phyloP scores from a whole-genome alignment of 768 basidiomycete species.

The Auricularia sp. region DNA sequence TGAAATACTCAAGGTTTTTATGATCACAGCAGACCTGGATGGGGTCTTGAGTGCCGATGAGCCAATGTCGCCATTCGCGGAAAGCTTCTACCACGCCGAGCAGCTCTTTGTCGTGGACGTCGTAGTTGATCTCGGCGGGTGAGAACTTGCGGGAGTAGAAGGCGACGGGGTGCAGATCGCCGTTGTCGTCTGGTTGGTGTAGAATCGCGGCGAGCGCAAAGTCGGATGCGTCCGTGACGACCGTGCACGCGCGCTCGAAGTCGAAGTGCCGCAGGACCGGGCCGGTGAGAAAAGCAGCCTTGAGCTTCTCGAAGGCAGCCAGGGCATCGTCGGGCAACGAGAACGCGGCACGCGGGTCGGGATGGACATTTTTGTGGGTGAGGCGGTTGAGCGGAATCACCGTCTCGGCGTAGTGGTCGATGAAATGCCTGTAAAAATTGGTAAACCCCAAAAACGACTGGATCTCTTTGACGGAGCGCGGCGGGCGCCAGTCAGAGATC shows the following conservation, averaged over 20 bases:
- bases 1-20: conserved; percentile 12
- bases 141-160: conserved; percentile 9
- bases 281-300: conserved; percentile 17
- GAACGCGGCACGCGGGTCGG: conserved; percentile 4
- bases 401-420: conserved; percentile 23
- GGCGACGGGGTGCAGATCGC: conserved; percentile 26
- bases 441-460: conserved; percentile 12
- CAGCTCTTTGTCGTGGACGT: no score
- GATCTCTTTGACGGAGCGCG: conserved; percentile 19
- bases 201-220: conserved; percentile 16
- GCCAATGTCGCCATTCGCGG: conserved; percentile 20
- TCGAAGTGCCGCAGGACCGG: conserved; percentile 26
- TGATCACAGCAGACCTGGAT: conserved; percentile 24
- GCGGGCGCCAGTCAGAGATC: conserved; percentile 23
- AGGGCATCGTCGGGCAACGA: conserved; percentile 10
- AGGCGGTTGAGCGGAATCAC: conserved; percentile 20
- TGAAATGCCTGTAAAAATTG: conserved; percentile 25
- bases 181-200: conserved; percentile 8
- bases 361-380: conserved; percentile 14
- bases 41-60: conserved; percentile 18
- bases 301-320: conserved; percentile 21
- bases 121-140: no score
- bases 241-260: conserved; percentile 11
- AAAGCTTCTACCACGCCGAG: no score
- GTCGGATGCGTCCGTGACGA: conserved; percentile 22